Evolutionary conservation across 352 stramenopile genomes (phyloP).

Genomic region (Phytophthora megakarya): DNA sequence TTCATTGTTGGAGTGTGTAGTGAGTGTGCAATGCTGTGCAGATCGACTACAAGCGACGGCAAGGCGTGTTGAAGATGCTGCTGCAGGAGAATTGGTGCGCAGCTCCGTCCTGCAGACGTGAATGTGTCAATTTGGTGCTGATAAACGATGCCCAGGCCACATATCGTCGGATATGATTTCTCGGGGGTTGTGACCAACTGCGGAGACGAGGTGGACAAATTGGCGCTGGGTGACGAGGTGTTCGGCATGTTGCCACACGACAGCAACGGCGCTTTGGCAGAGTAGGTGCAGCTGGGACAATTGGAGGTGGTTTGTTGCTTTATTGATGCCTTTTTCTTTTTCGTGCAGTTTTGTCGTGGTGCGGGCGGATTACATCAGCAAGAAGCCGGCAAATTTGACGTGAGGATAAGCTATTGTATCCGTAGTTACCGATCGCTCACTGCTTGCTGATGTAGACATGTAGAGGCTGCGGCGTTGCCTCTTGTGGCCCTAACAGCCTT

Average conservation of each 20-base stretch:
- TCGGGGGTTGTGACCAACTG: slow-evolving; percentile 63
- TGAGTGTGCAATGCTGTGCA: slow-evolving; percentile 32
- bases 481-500: slow-evolving; percentile 61
- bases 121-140: no score
- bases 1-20: neutral
- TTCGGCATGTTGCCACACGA: slow-evolving; percentile 77
- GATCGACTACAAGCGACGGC: slow-evolving; percentile 83
- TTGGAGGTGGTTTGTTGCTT: no score
- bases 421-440: neutral
- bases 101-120: no score
- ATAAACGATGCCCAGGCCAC: no score
- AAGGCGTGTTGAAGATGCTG: slow-evolving; percentile 73
- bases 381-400: slow-evolving; percentile 73
- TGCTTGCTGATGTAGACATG: slow-evolving; percentile 38
- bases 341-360: slow-evolving; percentile 53
- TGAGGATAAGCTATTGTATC: slow-evolving; percentile 17
- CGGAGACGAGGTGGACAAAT: slow-evolving; percentile 61
- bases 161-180: slow-evolving; percentile 75
- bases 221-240: slow-evolving; percentile 64
- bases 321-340: neutral
- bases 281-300: slow-evolving; percentile 41
- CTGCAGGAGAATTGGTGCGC: slow-evolving; percentile 45
- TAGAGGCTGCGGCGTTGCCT: slow-evolving; percentile 72
- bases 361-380: slow-evolving; percentile 59
- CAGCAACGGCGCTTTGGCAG: slow-evolving; percentile 64